Conservation (phyloP, 2,329 filamentous ascomycete species). For the Sclerotinia nivalis region DNA sequence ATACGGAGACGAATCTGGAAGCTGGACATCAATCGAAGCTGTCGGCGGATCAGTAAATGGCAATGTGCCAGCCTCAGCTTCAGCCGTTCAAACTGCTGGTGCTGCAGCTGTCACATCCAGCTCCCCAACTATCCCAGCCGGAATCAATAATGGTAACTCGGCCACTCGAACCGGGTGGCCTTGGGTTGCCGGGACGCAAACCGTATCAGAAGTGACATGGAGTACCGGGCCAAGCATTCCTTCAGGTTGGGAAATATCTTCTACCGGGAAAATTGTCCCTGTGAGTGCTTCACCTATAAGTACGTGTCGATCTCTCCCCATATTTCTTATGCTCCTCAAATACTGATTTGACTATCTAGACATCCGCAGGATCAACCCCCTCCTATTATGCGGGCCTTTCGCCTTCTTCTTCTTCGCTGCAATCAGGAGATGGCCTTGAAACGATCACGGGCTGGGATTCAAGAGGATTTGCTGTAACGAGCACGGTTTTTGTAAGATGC, state of each 20-base stretch:
- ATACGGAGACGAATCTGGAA: conserved; percentile 77
- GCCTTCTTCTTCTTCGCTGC: conserved; percentile 47
- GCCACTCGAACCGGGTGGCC: conserved; percentile 64
- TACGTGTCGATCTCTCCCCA: conserved; percentile 47
- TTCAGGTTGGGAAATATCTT: conserved; percentile 77
- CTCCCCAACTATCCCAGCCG: conserved; percentile 67
- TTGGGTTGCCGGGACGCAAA: conserved; percentile 61
- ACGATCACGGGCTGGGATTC: conserved; percentile 50
- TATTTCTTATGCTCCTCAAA: conserved; percentile 23
- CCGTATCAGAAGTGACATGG: conserved; percentile 49
- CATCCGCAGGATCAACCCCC: conserved; percentile 52
- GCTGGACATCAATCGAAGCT: conserved; percentile 78
- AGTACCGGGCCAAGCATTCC: conserved; percentile 59
- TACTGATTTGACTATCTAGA: conserved; percentile 38
- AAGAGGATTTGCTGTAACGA: conserved; percentile 51
- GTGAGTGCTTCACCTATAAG: conserved; percentile 66
- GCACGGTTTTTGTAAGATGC: conserved; percentile 44
- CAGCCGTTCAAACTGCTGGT: conserved; percentile 54
- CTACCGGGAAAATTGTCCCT: conserved; percentile 76
- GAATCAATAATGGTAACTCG: conserved; percentile 60
- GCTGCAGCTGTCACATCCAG: conserved; percentile 61
- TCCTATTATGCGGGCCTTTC: conserved; percentile 52
- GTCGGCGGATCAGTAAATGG: conserved; percentile 76
- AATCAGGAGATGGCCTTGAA: conserved; percentile 37
- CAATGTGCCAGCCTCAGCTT: conserved; percentile 48